phyloP scores from a whole-genome alignment of 1,284 basidiomycete species.

The Naganishia liquefaciens region DNA sequence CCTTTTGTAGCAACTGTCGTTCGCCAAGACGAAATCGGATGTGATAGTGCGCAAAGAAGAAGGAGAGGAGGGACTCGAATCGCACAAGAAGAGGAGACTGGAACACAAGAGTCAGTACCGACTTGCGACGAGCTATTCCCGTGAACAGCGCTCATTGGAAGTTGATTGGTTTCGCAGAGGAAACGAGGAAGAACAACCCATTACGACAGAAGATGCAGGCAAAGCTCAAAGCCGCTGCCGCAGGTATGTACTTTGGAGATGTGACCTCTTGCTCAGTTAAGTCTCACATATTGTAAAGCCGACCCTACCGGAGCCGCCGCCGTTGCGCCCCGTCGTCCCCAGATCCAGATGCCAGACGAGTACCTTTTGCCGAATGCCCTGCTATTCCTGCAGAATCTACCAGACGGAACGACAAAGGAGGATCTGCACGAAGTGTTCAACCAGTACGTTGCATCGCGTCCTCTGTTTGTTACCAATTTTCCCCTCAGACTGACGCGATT shows the following conservation, averaged over 20 bases:
- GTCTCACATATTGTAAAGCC: neutral
- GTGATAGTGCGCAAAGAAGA: slow-evolving; percentile 78
- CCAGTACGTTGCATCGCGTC: slow-evolving; percentile 61
- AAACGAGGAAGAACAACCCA: slow-evolving; percentile 79
- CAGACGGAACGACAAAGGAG: slow-evolving; percentile 81
- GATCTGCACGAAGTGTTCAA: slow-evolving; percentile 84
- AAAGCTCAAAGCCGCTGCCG: slow-evolving; percentile 74
- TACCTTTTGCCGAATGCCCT: slow-evolving; percentile 99
- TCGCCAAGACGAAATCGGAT: slow-evolving; percentile 84
- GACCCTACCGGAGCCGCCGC: slow-evolving; percentile 41
- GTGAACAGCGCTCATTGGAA: neutral
- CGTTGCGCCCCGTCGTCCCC: slow-evolving; percentile 65
- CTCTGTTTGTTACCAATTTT: slow-evolving; percentile 2
- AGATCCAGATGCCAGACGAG: slow-evolving; percentile 97
- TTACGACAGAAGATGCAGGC: slow-evolving; percentile 77
- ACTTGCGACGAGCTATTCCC: slow-evolving; percentile 19
- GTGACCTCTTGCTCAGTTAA: neutral
- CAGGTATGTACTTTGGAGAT: slow-evolving; percentile 51
- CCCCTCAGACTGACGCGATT: slow-evolving; percentile 24
- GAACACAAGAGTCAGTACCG: slow-evolving; percentile 72
- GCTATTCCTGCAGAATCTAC: slow-evolving; percentile 94
- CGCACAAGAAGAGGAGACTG: slow-evolving; percentile 70
- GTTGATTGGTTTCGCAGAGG: slow-evolving; percentile 57
- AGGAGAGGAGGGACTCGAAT: slow-evolving; percentile 63
- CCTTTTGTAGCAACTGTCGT: slow-evolving; percentile 77